These are phyloP conservation scores for Ophiocordyceps australis DNA, from an alignment of 2,329 filamentous ascomycete species.

Conservation along the genomic window DNA sequence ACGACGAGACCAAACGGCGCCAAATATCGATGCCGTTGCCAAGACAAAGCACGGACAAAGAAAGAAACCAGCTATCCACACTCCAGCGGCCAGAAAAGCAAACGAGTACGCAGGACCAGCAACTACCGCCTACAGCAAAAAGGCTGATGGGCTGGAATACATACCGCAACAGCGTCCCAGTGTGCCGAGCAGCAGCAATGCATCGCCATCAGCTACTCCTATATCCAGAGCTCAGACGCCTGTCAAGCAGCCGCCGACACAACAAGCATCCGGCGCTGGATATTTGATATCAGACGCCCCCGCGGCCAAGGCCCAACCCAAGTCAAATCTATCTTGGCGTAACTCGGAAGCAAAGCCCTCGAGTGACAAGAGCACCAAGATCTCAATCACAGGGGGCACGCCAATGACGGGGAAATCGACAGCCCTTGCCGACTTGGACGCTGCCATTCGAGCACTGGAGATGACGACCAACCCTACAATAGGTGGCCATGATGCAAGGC, in stretches of 20 bases:
- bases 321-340: slow-evolving; percentile 30
- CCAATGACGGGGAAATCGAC: slow-evolving; percentile 71
- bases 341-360: slow-evolving; percentile 35
- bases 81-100: slow-evolving; percentile 42
- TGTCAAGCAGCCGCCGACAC: slow-evolving; percentile 29
- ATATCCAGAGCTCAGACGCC: slow-evolving; percentile 4
- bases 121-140: slow-evolving; percentile 60
- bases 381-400: slow-evolving; percentile 57
- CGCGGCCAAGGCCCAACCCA: slow-evolving; percentile 36
- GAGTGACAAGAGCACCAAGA: slow-evolving; percentile 36
- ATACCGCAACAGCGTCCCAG: slow-evolving; percentile 35
- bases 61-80: slow-evolving; percentile 45
- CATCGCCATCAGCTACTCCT: slow-evolving; percentile 16
- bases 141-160: slow-evolving; percentile 52
- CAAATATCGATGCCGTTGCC: slow-evolving; percentile 28
- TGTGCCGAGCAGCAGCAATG: slow-evolving; percentile 17
- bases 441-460: slow-evolving; percentile 77
- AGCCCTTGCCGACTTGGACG: slow-evolving; percentile 50
- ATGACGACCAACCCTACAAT: slow-evolving; percentile 76
- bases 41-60: slow-evolving; percentile 29
- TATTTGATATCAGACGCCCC: slow-evolving; percentile 70
- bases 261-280: slow-evolving; percentile 44
- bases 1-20: slow-evolving; percentile 24
- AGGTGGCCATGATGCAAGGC: slow-evolving; percentile 28
- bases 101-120: slow-evolving; percentile 42